Evolutionary conservation across 2,329 filamentous ascomycete species (phyloP).

Genomic region (Xylaria multiplex): DNA sequence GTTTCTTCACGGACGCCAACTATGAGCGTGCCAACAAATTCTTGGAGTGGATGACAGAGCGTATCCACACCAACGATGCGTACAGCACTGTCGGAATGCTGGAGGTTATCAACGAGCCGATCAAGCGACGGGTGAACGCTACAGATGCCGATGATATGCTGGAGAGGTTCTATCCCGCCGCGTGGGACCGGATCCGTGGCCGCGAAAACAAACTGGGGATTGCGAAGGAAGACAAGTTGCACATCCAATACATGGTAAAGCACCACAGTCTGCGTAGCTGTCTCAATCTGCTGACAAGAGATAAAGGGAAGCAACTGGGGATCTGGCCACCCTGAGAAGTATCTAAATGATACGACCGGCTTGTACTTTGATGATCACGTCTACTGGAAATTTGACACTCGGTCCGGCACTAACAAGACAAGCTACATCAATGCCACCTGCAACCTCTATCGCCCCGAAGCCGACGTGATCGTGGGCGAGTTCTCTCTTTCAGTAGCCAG

Average conservation of each 20-base stretch:
- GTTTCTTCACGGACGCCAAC: conserved; percentile 61
- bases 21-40: conserved; percentile 61
- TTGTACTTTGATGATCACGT: conserved; percentile 47
- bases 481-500: conserved; percentile 63
- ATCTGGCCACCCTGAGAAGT: conserved; percentile 57
- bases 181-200: conserved; percentile 55
- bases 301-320: conserved; percentile 55
- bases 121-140: conserved; percentile 44
- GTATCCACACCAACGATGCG: conserved; percentile 54
- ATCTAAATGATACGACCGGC: conserved; percentile 52
- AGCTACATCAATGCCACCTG: conserved; percentile 63
- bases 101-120: conserved; percentile 63
- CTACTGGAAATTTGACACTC: conserved; percentile 57
- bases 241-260: conserved; percentile 53
- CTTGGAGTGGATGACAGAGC: conserved; percentile 59
- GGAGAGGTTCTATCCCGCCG: conserved; percentile 58
- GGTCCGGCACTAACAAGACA: conserved; percentile 55
- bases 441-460: conserved; percentile 51
- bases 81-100: conserved; percentile 63
- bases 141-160: conserved; percentile 49
- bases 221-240: conserved; percentile 52
- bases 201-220: conserved; percentile 55
- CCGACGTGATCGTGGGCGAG: conserved; percentile 65
- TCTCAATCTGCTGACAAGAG: not conserved
- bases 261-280: not conserved